These are phyloP conservation scores for Saccharomycopsis sp. DNA, from an alignment of 805 yeast species.

Conservation along the genomic window DNA sequence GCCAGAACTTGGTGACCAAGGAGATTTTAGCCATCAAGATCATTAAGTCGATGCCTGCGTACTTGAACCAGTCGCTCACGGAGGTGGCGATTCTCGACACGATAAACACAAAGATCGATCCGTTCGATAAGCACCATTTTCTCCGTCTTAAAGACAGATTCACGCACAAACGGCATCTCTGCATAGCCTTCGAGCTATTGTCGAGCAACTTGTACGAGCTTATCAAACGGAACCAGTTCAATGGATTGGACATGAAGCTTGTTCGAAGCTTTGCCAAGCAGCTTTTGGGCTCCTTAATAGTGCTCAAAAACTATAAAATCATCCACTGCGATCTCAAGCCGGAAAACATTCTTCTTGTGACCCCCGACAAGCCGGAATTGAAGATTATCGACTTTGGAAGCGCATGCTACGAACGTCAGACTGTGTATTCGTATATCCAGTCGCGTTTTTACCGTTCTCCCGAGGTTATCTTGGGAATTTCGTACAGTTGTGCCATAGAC, in stretches of 20 bases:
- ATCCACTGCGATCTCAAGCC: slow-evolving; percentile 98
- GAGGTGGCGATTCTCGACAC: slow-evolving; percentile 85
- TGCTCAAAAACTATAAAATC: slow-evolving; percentile 73
- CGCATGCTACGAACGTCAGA: slow-evolving; percentile 88
- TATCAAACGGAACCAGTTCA: slow-evolving; percentile 87
- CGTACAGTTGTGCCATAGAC: slow-evolving; percentile 88
- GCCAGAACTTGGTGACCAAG: slow-evolving; percentile 56
- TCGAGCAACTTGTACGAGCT: slow-evolving; percentile 86
- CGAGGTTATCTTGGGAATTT: slow-evolving; percentile 85
- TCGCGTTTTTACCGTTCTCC: slow-evolving; percentile 93
- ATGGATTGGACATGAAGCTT: slow-evolving; percentile 75
- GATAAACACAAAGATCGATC: slow-evolving; percentile 64
- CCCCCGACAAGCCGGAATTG: slow-evolving; percentile 76
- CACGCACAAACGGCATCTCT: slow-evolving; percentile 85
- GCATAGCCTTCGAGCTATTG: slow-evolving; percentile 85
- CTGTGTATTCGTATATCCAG: slow-evolving; percentile 86
- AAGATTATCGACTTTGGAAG: slow-evolving; percentile 95
- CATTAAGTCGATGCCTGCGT: slow-evolving; percentile 86
- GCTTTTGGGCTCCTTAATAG: slow-evolving; percentile 70
- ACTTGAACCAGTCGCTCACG: slow-evolving; percentile 81
- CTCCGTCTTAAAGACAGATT: slow-evolving; percentile 79
- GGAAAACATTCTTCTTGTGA: slow-evolving; percentile 78
- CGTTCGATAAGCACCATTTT: slow-evolving; percentile 67
- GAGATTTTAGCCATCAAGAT: slow-evolving; percentile 92
- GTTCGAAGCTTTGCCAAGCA: slow-evolving; percentile 77